Evolutionary conservation across 2,329 filamentous ascomycete genomes (phyloP), one percentile per base, ranked within the genome.

Genomic region (Stagonosporopsis tanaceti): DNA sequence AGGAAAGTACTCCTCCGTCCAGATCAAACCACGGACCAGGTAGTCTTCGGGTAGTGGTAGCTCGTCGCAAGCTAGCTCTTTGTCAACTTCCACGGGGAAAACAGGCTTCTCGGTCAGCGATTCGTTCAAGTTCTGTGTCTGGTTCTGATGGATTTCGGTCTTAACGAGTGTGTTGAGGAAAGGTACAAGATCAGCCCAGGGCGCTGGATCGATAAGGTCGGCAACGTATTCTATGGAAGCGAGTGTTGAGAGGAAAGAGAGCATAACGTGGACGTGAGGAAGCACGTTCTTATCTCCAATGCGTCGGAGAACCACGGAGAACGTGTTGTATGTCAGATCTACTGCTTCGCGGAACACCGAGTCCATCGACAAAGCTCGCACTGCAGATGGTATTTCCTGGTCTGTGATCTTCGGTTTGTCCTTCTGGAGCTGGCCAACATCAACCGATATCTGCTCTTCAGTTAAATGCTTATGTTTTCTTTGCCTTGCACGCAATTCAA

Each of bases 41-140:
- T 86, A 91, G 59, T 93, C 90, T 46, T 92, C 90, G 0, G 88
- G 87, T 0, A 92, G 71, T 0, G 89, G 88, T 0, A 82, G 78
- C 1, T 79, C 80, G 0, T 80, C 70, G 28, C 28, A 32, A 32
- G 28, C 11, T 1, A 76, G 74, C 28, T 79, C 78, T 6, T 40
- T 27, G 22, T 66, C 61, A 4, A 65, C 48, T 2, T 78, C 79
- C 2, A 78, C 77, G 0, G 85, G 84, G 54, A 90, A 87, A 0
- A 75, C 38, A 12, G 62, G 40, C n/a, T 67, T 1, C 14, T 64
- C 42, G 8, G 74, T 6, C 11, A 32, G 7, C 28, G 11, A 3
- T 9, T 32, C 9, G 28, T 32, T 11, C 6, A 32, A 32, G 28
- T 32, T 32, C 11, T 32, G 30, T 32, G 30, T 11, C 11, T 14